Percentiles rank a stretch among this genome's conserved stretches.
Conservation (phyloP, 176 grass and related monocot species). For the Oryza meyeriana region DNA sequence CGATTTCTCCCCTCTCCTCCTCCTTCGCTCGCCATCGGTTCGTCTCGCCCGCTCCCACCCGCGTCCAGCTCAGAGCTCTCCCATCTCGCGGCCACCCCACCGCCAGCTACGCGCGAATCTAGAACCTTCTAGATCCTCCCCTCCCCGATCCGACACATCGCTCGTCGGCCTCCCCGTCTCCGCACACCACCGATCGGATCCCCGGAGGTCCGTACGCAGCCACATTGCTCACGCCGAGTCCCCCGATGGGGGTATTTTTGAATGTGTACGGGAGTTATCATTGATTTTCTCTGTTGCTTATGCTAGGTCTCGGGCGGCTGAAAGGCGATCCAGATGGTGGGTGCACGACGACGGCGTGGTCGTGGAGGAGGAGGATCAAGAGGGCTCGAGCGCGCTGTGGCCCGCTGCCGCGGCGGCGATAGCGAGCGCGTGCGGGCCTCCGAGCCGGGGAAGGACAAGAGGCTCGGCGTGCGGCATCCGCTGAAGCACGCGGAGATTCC, state of each 20-base stretch:
- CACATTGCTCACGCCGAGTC: constrained; percentile 31
- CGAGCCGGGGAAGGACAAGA: constrained; percentile 35
- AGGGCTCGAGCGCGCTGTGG: constrained; percentile 18
- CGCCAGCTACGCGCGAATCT: not conserved
- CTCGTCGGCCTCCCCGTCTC: not conserved
- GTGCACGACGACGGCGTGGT: constrained; percentile 26
- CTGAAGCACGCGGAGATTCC: constrained; percentile 51
- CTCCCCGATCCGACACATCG: not conserved
- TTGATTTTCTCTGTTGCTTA: not conserved
- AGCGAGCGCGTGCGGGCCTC: constrained; percentile 21
- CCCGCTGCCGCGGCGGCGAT: constrained; percentile 8
- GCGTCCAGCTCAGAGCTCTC: constrained; percentile 26
- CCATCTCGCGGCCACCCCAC: not conserved
- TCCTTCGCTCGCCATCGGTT: not conserved
- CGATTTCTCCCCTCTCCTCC: not conserved
- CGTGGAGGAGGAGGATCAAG: constrained; percentile 35
- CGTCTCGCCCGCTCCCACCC: not conserved
- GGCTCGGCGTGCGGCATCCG: constrained; percentile 43
- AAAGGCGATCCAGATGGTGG: constrained; percentile 43
- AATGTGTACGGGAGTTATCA: not conserved
- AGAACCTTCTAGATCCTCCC: not conserved
- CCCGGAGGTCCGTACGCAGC: not conserved
- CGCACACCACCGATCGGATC: constrained; percentile 6
- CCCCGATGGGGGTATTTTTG: not conserved
- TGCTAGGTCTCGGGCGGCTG: constrained; percentile 4